A percentile compares a stretch with the other conserved stretches of the same genome.
These are phyloP conservation scores for Phaeoacremonium minimum DNA, from an alignment of 2,329 filamentous ascomycete genomes.

Conservation along the genomic window DNA sequence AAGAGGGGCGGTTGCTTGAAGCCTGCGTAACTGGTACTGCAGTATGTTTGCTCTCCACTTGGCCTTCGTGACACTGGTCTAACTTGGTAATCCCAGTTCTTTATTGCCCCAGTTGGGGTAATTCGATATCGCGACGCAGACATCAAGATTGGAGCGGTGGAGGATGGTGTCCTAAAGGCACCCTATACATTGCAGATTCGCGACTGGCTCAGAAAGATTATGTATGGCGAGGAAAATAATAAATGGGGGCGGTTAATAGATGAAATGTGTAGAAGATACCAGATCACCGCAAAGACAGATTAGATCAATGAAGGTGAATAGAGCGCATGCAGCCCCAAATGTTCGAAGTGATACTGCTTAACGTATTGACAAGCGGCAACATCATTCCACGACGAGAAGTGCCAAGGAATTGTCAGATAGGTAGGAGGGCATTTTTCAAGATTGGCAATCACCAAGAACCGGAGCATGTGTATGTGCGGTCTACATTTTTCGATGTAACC, in stretches of 20 bases:
- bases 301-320: too few species aligned
- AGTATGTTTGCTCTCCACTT: constrained; percentile 18
- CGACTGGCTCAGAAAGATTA: constrained; percentile 32
- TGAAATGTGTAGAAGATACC: too few species aligned
- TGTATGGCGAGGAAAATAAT: constrained; percentile 43
- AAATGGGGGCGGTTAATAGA: constrained; percentile 43
- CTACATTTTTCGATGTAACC: too few species aligned
- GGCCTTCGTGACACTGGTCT: neutral
- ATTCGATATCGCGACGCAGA: constrained; percentile 34
- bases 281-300: too few species aligned
- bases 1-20: constrained; percentile 57
- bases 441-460: too few species aligned
- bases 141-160: neutral
- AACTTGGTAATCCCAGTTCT: constrained; percentile 29
- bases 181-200: neutral
- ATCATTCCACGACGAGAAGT: too few species aligned
- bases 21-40: constrained; percentile 64
- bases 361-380: too few species aligned
- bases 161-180: neutral
- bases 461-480: too few species aligned
- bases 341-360: too few species aligned
- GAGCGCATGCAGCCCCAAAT: too few species aligned
- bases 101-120: constrained; percentile 37
- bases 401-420: too few species aligned
- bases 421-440: too few species aligned